A percentile compares a stretch with the other conserved stretches of the same genome.
phyloP scores from a whole-genome alignment of 805 yeast genomes.

The Metschnikowia proteae region DNA sequence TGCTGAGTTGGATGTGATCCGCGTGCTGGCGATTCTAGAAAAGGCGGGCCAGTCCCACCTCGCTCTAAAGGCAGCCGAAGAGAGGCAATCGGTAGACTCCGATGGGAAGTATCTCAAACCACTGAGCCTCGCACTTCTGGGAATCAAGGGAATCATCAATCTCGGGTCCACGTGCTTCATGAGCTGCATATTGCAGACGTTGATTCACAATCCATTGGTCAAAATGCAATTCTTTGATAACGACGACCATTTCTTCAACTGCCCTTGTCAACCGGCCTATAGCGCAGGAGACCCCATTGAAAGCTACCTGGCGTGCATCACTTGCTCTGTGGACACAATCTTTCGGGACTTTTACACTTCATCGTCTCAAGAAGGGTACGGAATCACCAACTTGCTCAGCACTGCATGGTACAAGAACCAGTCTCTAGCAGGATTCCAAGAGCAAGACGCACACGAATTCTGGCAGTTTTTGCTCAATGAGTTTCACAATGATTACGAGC shows the following conservation, averaged over 20 bases:
- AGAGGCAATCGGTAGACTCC: constrained; percentile 4
- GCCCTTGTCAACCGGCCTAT: constrained; percentile 35
- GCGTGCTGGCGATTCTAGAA: constrained; percentile 25
- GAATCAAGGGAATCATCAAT: constrained; percentile 83
- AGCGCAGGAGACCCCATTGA: constrained; percentile 21
- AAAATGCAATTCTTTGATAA: constrained; percentile 67
- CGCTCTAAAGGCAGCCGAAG: constrained; percentile 6
- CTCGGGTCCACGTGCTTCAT: constrained; percentile 98
- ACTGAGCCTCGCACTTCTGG: constrained; percentile 57
- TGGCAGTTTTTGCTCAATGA: constrained; percentile 89
- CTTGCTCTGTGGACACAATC: constrained; percentile 81
- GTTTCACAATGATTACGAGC: constrained; percentile 54
- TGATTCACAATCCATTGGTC: constrained; percentile 86
- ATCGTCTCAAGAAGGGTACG: constrained; percentile 60
- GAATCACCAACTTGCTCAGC: constrained; percentile 74
- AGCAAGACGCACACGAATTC: constrained; percentile 98
- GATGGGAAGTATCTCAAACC: constrained; percentile 32
- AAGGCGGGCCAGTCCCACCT: not conserved
- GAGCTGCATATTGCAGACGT: constrained; percentile 86
- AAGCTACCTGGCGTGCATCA: constrained; percentile 53
- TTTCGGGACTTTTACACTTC: constrained; percentile 72
- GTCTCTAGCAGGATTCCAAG: constrained; percentile 89
- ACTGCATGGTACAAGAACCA: constrained; percentile 86
- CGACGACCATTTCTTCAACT: constrained; percentile 61
- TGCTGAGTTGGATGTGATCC: constrained; percentile 49